Evolutionary conservation across 306 rosid species (phyloP), one percentile per base, ranked within the genome.

Genomic region (Pyrus bretschneideri): DNA sequence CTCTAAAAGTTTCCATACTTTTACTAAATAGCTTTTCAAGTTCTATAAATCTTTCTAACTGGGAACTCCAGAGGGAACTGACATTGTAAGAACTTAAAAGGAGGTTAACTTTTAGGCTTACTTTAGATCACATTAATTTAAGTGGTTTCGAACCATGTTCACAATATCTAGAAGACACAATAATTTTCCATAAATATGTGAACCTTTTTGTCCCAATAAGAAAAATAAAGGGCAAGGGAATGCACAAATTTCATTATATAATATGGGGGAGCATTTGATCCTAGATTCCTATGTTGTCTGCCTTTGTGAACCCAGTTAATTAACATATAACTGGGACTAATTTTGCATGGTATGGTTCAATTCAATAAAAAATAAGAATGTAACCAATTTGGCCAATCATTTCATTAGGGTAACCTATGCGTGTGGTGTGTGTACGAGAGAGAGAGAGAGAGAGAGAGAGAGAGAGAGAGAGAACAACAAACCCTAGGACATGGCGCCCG

Each of bases 401-500:
- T 15, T 49, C 55, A 15, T 49, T 15, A 49, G 3, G 21, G 11
- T 59, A 6, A 18, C 27, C 25, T 11, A 73, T 73, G 40, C 40
- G 33, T 55, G 46, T 71, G 12, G 40, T 14, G 76, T 70, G 51
- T 55, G 67, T 80, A 71, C 33, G 58, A 76, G 68, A 68, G 31
- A 46, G 77, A 21, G 66, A 44, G 68, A 78, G 25, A 23, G 23
- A 23, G 70, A 61, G 80, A 70, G 77, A 72, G 71, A 46, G 76
- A 27, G 80, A 72, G 78, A 59, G 81, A 69, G 38, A 25, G 6
- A 6, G 8, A 30, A 51, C 27, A 44, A 86, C 87, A 83, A 82
- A 96, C 99, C 99, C 98, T 78, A 96, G 87, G 84, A 96, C 99
- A 93, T 96, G 98, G 71, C 98, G 99, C 75, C 99, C 99, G 73